A percentile compares a stretch with the other conserved stretches of the same genome.
phyloP scores from a whole-genome alignment of 768 basidiomycete species.

The Leccinum obscurum region DNA sequence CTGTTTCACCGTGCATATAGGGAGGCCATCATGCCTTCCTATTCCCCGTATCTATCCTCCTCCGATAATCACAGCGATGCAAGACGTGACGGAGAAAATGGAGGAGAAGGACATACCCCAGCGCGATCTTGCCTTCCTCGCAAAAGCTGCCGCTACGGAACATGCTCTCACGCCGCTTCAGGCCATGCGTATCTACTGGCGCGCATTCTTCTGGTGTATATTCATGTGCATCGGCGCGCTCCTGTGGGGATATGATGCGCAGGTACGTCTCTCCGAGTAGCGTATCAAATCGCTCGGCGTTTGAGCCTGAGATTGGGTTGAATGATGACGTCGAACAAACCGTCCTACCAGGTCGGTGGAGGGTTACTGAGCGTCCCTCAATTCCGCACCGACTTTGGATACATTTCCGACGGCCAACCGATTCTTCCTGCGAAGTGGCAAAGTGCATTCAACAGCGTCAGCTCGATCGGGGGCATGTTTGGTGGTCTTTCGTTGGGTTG shows the following conservation, averaged over 20 bases:
- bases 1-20: not conserved
- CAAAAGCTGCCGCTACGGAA: slow-evolving; percentile 22
- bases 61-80: slow-evolving; percentile 4
- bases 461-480: slow-evolving; percentile 28
- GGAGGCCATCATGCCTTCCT: too few species aligned
- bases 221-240: slow-evolving; percentile 27
- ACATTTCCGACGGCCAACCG: not conserved
- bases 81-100: slow-evolving; percentile 9
- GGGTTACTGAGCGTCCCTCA: slow-evolving; percentile 24
- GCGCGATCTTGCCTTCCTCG: slow-evolving; percentile 22
- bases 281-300: not conserved
- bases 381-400: slow-evolving; percentile 30
- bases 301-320: not conserved
- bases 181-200: slow-evolving; percentile 28
- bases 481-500: slow-evolving; percentile 27
- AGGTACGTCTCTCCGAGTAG: slow-evolving; percentile 14
- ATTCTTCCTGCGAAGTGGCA: slow-evolving; percentile 31
- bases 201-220: slow-evolving; percentile 25
- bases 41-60: not conserved
- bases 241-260: slow-evolving; percentile 29
- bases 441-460: slow-evolving; percentile 28
- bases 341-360: slow-evolving; percentile 15
- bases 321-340: not conserved
- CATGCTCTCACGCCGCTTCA: slow-evolving; percentile 20
- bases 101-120: slow-evolving; percentile 8